phyloP scores from a whole-genome alignment of 345 rosid genomes.

The Moricandia arvensis region DNA sequence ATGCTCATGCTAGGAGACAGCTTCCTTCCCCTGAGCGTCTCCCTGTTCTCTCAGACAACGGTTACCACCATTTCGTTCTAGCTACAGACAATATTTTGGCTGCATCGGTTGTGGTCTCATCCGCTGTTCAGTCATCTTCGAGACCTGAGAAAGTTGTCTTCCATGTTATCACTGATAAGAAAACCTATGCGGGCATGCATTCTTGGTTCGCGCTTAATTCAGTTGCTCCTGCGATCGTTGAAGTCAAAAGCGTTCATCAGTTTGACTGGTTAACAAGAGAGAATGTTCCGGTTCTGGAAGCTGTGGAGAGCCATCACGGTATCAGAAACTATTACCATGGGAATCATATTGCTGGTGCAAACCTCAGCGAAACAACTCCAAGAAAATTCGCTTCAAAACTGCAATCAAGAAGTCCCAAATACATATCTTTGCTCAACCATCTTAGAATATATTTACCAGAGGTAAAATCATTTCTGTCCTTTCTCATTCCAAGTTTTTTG shows the following conservation, averaged over 20 bases:
- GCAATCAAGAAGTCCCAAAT: conserved; percentile 98
- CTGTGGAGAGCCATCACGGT: conserved; percentile 78
- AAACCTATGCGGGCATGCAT: conserved; percentile 98
- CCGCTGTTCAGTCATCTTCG: conserved; percentile 77
- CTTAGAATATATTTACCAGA: conserved; percentile 96
- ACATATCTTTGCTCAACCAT: conserved; percentile 98
- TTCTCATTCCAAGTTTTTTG: not conserved
- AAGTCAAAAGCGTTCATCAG: conserved; percentile 97
- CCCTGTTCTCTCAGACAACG: conserved; percentile 90
- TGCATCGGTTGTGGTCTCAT: conserved; percentile 95
- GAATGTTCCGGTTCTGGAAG: conserved; percentile 98
- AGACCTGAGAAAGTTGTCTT: conserved; percentile 90
- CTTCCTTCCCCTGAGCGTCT: conserved; percentile 97
- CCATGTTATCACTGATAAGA: conserved; percentile 98
- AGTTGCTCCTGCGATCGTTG: conserved; percentile 77
- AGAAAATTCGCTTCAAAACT: conserved; percentile 86
- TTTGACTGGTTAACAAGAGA: conserved; percentile 98
- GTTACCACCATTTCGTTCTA: conserved; percentile 81
- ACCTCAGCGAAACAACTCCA: conserved; percentile 82
- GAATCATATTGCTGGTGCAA: conserved; percentile 83
- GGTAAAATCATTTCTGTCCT: conserved; percentile 47
- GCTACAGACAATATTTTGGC: conserved; percentile 97
- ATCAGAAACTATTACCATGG: conserved; percentile 95
- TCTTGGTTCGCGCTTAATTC: conserved; percentile 99
- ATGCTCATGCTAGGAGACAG: conserved; percentile 96